A percentile compares a stretch with the other conserved stretches of the same genome.
Evolutionary conservation across 2,329 filamentous ascomycete species (phyloP).

Genomic region (Decorospora gaudefroyi): DNA sequence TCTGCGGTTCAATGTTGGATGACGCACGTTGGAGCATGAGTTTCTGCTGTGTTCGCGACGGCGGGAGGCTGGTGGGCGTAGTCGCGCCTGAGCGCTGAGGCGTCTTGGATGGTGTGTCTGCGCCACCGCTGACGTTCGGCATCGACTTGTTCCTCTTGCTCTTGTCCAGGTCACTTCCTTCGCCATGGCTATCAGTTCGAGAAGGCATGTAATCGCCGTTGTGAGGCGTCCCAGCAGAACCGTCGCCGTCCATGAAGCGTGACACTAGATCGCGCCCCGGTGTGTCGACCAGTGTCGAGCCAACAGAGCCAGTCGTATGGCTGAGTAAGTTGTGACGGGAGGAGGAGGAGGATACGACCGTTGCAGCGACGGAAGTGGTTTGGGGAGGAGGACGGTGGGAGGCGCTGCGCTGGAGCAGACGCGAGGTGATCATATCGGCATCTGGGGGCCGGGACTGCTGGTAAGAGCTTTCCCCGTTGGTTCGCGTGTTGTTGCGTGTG

Average conservation of each 20-base stretch:
- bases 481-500: constrained; percentile 25
- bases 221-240: constrained; percentile 49
- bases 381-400: constrained; percentile 66
- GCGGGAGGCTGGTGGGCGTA: constrained; percentile 48
- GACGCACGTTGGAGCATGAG: constrained; percentile 74
- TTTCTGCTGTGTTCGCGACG: constrained; percentile 74
- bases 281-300: constrained; percentile 48
- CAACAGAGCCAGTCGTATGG: constrained; percentile 46
- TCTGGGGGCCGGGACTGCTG: constrained; percentile 52
- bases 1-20: constrained; percentile 68
- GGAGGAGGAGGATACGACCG: constrained; percentile 53
- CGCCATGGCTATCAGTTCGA: constrained; percentile 27
- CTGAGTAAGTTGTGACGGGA: constrained; percentile 43
- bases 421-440: constrained; percentile 69
- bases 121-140: constrained; percentile 43
- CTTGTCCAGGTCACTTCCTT: constrained; percentile 32
- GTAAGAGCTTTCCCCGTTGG: constrained; percentile 42
- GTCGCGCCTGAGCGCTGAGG: constrained; percentile 45
- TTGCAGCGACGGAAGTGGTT: constrained; percentile 65
- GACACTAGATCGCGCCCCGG: constrained; percentile 51
- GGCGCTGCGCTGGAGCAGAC: constrained; percentile 66
- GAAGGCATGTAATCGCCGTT: constrained; percentile 47
- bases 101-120: constrained; percentile 35
- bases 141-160: constrained; percentile 47
- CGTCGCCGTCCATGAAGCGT: constrained; percentile 52